Evolutionary conservation across 306 rosid species (phyloP).

Genomic region (Hylodesmum podocarpum): DNA sequence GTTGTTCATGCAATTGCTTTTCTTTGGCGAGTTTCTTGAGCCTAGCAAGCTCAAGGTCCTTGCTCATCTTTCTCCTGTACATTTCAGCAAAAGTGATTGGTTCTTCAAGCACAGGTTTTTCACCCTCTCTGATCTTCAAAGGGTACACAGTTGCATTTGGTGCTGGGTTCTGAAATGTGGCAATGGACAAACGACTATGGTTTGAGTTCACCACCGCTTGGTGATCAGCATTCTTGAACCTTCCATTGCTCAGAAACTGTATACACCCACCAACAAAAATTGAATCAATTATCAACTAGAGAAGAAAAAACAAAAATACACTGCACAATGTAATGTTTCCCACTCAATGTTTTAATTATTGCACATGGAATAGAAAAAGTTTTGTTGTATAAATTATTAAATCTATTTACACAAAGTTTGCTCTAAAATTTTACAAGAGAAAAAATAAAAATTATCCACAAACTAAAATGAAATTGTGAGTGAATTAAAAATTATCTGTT

Average conservation of each 20-base stretch:
- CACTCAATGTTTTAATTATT: too few relatives aligned
- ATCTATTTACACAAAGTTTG: too few relatives aligned
- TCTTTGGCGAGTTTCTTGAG: constrained; percentile 67
- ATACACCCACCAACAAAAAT: neutral
- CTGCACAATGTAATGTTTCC: too few relatives aligned
- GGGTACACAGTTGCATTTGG: constrained; percentile 73
- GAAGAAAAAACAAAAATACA: neutral
- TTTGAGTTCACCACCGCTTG: constrained; percentile 93
- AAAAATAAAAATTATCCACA: too few relatives aligned
- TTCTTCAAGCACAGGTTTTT: constrained; percentile 50
- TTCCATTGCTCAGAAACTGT: constrained; percentile 85
- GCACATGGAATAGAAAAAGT: too few relatives aligned
- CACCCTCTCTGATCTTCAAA: constrained; percentile 63
- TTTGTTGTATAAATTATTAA: too few relatives aligned
- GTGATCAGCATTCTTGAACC: constrained; percentile 93
- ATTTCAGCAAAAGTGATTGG: constrained; percentile 74
- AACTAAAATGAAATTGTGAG: too few relatives aligned
- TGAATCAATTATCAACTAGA: neutral
- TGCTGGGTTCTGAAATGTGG: constrained; percentile 87
- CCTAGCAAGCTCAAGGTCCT: constrained; percentile 63
- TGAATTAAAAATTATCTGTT: too few relatives aligned
- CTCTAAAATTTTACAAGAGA: too few relatives aligned
- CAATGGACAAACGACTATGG: constrained; percentile 74
- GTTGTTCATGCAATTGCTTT: constrained; percentile 23
- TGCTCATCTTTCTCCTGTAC: constrained; percentile 76